Percentiles rank a stretch among this genome's conserved stretches.
Evolutionary conservation across 2,329 filamentous ascomycete species (phyloP).

Genomic region (Chrysoporthe austroafricana): DNA sequence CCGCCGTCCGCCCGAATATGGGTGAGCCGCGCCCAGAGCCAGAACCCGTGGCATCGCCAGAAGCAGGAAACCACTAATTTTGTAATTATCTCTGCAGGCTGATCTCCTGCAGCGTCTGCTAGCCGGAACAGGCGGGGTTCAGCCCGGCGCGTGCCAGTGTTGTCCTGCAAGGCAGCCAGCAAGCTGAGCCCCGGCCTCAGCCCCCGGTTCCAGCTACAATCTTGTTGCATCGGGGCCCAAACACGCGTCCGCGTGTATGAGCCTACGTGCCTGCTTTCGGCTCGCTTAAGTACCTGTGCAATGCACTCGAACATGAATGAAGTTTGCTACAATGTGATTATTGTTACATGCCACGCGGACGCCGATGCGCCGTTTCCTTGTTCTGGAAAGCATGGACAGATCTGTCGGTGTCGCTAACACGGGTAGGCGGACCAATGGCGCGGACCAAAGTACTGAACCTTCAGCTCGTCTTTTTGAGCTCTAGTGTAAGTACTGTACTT

Average conservation of each 20-base stretch:
- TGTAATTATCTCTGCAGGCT: too few species aligned
- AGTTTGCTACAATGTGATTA: neutral
- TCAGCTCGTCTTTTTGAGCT: neutral
- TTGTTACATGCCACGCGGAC: neutral
- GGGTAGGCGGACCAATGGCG: neutral
- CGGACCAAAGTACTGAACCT: neutral
- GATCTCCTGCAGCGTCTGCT: too few species aligned
- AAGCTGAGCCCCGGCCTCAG: slow-evolving; percentile 5
- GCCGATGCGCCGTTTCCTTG: neutral
- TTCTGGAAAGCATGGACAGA: neutral
- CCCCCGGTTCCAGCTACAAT: neutral
- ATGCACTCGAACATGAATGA: too few species aligned
- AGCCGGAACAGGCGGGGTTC: neutral
- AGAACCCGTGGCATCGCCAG: too few species aligned
- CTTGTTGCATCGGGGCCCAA: neutral
- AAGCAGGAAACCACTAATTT: too few species aligned
- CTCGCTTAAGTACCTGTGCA: too few species aligned
- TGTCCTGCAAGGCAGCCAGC: neutral
- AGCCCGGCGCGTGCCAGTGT: neutral
- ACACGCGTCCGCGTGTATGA: neutral
- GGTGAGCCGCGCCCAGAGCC: too few species aligned
- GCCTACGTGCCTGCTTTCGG: neutral
- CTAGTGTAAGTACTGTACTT: neutral
- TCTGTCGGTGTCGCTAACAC: slow-evolving; percentile 9
- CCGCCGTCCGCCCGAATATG: too few species aligned